Evolutionary conservation across 257 asterid genomes (phyloP).

Genomic region (Solanum commersonii): DNA sequence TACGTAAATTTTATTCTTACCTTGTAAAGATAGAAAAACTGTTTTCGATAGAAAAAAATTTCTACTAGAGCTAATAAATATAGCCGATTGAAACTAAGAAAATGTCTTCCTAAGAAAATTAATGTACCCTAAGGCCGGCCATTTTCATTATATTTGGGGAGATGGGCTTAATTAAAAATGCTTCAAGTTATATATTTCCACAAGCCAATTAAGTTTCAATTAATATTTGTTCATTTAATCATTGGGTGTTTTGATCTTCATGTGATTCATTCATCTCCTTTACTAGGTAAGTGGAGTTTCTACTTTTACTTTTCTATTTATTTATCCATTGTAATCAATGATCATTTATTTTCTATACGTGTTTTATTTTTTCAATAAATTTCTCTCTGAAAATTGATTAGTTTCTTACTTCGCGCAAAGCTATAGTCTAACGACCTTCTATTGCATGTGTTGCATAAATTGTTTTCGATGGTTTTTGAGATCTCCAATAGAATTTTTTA

Average conservation of each 20-base stretch:
- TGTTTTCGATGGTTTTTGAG: not conserved
- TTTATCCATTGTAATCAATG: not conserved
- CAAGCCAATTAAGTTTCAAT: not conserved
- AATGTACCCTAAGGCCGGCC: not conserved
- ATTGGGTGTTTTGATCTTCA: not conserved
- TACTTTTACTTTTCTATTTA: not conserved
- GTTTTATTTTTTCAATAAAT: no score
- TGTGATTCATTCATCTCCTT: not conserved
- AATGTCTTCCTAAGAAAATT: not conserved
- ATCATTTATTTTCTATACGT: no score
- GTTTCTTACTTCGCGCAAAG: not conserved
- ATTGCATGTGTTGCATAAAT: not conserved
- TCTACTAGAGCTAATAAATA: not conserved
- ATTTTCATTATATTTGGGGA: not conserved
- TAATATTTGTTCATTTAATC: not conserved
- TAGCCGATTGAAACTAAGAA: not conserved
- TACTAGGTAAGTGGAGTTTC: not conserved
- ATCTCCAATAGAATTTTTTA: not conserved
- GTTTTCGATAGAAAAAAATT: not conserved
- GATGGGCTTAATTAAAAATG: not conserved
- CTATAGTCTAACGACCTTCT: not conserved
- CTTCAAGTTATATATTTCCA: not conserved
- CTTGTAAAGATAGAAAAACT: not conserved
- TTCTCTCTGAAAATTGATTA: not conserved
- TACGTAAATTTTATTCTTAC: no score